Conservation (phyloP, 2,329 filamentous ascomycete species). For the Sphaerulina populicola region DNA sequence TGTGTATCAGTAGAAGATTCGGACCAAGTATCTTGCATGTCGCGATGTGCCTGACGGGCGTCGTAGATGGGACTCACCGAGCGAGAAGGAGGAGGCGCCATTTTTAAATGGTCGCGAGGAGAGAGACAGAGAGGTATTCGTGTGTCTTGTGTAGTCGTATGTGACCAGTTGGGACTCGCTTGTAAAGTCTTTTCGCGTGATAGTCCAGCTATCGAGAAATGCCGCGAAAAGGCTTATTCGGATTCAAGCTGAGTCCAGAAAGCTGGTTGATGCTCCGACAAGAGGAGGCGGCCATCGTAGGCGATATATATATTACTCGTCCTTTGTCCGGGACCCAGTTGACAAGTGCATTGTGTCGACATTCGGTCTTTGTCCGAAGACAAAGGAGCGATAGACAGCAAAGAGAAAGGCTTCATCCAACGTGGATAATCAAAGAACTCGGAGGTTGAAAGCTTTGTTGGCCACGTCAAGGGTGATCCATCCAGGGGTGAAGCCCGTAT, state of each 20-base stretch:
- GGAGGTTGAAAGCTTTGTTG: background rate
- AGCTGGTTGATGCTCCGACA: background rate
- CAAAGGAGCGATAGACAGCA: background rate
- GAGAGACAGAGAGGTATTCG: background rate
- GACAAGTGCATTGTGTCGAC: background rate
- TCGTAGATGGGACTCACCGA: slow-evolving; percentile 1
- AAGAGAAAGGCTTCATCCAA: background rate
- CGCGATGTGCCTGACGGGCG: background rate
- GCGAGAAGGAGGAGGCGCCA: background rate
- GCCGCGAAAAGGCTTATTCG: background rate
- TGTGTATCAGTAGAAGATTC: background rate
- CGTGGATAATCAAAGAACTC: background rate
- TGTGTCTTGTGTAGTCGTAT: background rate
- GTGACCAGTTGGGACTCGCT: background rate
- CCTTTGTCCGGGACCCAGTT: background rate
- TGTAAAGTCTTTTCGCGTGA: slow-evolving; percentile 1
- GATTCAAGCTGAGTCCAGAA: background rate
- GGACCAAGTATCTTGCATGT: background rate
- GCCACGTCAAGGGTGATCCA: background rate
- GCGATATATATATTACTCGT: background rate
- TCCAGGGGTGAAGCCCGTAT: background rate
- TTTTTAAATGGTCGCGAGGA: background rate
- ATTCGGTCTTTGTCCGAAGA: background rate
- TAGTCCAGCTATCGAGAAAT: slow-evolving; percentile 7
- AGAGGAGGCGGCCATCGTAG: background rate